A percentile compares a stretch with the other conserved stretches of the same genome.
phyloP scores from a whole-genome alignment of 2,329 filamentous ascomycete genomes.

The Colletotrichum eremochloae region DNA sequence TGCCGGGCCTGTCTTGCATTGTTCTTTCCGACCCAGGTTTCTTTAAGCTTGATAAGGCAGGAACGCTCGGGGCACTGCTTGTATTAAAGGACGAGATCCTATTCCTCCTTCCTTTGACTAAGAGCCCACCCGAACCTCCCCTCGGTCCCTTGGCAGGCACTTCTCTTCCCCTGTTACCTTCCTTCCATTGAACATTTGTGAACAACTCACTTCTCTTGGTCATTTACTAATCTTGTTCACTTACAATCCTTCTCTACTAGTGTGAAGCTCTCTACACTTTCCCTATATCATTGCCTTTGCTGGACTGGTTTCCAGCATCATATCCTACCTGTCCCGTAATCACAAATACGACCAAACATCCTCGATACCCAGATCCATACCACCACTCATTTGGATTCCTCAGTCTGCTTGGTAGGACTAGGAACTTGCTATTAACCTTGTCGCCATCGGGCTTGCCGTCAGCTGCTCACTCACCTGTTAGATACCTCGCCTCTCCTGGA shows the following conservation, averaged over 20 bases:
- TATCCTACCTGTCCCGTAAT: constrained; percentile 32
- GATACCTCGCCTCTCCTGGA: not conserved
- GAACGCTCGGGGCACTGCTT: constrained; percentile 10
- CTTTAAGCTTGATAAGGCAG: constrained; percentile 20
- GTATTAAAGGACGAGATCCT: constrained; percentile 37
- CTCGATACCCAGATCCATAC: constrained; percentile 1
- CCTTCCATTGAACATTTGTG: constrained; percentile 25
- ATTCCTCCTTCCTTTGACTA: constrained; percentile 32
- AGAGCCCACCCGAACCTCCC: constrained; percentile 14
- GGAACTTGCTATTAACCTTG: constrained; percentile 4
- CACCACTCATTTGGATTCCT: constrained; percentile 10
- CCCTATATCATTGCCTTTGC: constrained; percentile 13
- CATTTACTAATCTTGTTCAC: constrained; percentile 35
- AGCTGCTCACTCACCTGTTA: not conserved
- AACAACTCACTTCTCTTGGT: constrained; percentile 16
- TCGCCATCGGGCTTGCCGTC: constrained; percentile 2
- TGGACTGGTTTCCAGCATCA: constrained; percentile 30
- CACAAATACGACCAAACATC: not conserved
- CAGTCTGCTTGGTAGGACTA: constrained; percentile 29
- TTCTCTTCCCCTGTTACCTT: constrained; percentile 2
- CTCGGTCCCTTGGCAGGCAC: constrained; percentile 34
- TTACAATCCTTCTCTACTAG: constrained; percentile 29
- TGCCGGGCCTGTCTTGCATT: constrained; percentile 6
- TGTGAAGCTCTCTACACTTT: constrained; percentile 11
- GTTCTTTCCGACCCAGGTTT: constrained; percentile 18